A percentile compares a stretch with the other conserved stretches of the same genome.
Conservation (phyloP, 108 stramenopile species). For the Cyclostephanos invisitatus region DNA sequence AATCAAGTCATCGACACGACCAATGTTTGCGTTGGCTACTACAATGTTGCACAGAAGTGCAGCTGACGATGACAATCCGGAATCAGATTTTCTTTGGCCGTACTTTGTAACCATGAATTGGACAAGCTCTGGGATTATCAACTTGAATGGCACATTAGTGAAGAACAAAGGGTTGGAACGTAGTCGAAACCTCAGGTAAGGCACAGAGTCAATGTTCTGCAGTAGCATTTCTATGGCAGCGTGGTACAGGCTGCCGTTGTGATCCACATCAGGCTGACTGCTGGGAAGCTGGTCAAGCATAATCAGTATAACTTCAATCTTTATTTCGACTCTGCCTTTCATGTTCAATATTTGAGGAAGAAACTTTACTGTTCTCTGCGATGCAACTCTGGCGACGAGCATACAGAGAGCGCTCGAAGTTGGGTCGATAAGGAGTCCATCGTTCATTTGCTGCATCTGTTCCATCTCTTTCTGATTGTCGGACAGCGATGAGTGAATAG, state of each 20-base stretch:
- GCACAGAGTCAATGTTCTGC: constrained; percentile 6
- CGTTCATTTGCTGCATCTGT: background rate
- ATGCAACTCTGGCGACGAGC: constrained; percentile 19
- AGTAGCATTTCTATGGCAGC: constrained; percentile 12
- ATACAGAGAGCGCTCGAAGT: constrained; percentile 17
- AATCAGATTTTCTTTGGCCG: constrained; percentile 3
- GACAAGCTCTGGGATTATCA: constrained; percentile 16
- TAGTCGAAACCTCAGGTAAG: constrained; percentile 11
- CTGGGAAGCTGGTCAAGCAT: constrained; percentile 24
- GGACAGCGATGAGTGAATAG: background rate
- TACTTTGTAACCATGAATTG: constrained; percentile 15
- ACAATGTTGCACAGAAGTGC: constrained; percentile 27
- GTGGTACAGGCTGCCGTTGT: constrained; percentile 5
- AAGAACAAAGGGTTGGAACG: constrained; percentile 19
- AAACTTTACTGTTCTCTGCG: constrained; percentile 1
- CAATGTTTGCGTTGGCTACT: constrained; percentile 13
- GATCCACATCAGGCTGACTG: background rate
- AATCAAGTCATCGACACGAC: constrained; percentile 22
- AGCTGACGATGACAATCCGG: constrained; percentile 7
- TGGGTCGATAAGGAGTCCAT: background rate
- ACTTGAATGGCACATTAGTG: constrained; percentile 13
- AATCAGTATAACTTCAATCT: constrained; percentile 17
- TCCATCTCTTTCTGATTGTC: background rate
- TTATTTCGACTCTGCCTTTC: constrained; percentile 4
- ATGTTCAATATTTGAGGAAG: constrained; percentile 22